phyloP scores from a whole-genome alignment of 1,139 yeast genomes.

The Lodderomyces pseudojiufengensis region DNA sequence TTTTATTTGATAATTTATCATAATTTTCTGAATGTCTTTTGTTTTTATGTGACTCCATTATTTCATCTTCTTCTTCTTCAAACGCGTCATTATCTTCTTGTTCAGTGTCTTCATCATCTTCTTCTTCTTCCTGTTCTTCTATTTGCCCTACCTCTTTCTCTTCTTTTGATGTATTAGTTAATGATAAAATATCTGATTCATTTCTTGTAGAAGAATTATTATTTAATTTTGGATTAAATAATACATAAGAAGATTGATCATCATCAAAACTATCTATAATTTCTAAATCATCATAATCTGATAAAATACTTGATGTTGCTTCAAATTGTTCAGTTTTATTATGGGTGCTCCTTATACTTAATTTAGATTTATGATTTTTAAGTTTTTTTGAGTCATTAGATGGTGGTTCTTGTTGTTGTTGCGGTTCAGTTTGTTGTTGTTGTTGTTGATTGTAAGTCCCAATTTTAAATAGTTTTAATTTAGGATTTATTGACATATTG shows the following conservation, averaged over 20 bases:
- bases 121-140: slow-evolving; percentile 11
- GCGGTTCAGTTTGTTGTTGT: slow-evolving; percentile 5
- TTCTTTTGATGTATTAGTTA: slow-evolving; percentile 28
- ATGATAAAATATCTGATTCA: slow-evolving; percentile 38
- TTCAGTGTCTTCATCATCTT: slow-evolving; percentile 16
- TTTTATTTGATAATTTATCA: slow-evolving; percentile 19
- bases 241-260: slow-evolving; percentile 41
- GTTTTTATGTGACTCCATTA: neutral
- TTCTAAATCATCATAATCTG: slow-evolving; percentile 18
- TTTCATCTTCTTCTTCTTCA: neutral
- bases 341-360: neutral
- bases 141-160: slow-evolving; percentile 11
- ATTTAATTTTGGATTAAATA: slow-evolving; percentile 31
- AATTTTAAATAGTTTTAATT: slow-evolving; percentile 8
- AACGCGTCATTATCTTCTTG: slow-evolving; percentile 7
- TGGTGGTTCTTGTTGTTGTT: slow-evolving; percentile 12
- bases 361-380: neutral
- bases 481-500: slow-evolving; percentile 11
- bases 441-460: slow-evolving; percentile 1
- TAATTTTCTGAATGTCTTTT: slow-evolving; percentile 3
- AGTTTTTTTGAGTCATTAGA: slow-evolving; percentile 4
- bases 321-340: no score
- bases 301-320: slow-evolving; percentile 17
- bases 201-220: slow-evolving; percentile 7
- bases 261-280: slow-evolving; percentile 15